These are phyloP conservation scores for Hypoxylon sp. DNA, from an alignment of 2,329 filamentous ascomycete genomes.

Conservation along the genomic window DNA sequence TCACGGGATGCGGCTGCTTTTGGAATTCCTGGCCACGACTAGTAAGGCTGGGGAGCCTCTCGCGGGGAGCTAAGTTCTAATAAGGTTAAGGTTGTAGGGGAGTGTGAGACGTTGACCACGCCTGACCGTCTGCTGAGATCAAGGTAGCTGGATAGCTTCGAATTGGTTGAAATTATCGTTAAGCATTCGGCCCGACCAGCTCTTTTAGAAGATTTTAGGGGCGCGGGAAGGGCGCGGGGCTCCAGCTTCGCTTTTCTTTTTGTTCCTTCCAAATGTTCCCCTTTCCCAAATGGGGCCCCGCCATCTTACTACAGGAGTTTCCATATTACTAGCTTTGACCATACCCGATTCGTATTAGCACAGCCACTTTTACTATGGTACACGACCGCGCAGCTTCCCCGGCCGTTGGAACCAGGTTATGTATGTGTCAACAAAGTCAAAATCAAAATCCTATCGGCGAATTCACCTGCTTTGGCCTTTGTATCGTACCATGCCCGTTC, in stretches of 20 bases:
- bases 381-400: background rate
- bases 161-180: slow-evolving; percentile 11
- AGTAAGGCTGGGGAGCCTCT: slow-evolving; percentile 27
- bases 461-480: slow-evolving; percentile 24
- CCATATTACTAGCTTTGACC: slow-evolving; percentile 3
- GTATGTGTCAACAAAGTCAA: too few relatives aligned
- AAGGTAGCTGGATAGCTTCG: slow-evolving; percentile 5
- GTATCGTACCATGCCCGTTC: slow-evolving; percentile 20
- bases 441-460: slow-evolving; percentile 18
- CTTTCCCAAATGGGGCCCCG: slow-evolving; percentile 15
- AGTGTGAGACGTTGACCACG: slow-evolving; percentile 9
- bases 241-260: slow-evolving; percentile 18
- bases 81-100: slow-evolving; percentile 13
- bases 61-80: slow-evolving; percentile 17
- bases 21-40: slow-evolving; percentile 4
- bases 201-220: slow-evolving; percentile 20
- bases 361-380: slow-evolving; percentile 1
- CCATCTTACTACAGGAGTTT: slow-evolving; percentile 2
- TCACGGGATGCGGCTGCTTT: slow-evolving; percentile 25
- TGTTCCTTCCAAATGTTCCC: too few relatives aligned
- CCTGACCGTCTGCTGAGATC: slow-evolving; percentile 13
- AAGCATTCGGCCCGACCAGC: slow-evolving; percentile 35
- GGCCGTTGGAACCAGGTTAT: slow-evolving; percentile 5
- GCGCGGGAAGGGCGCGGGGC: slow-evolving; percentile 23
- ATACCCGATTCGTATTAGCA: slow-evolving; percentile 12